Base-by-base conservation (phyloP, 441 rosid genomes). In the Adansonia grandidieri region DNA sequence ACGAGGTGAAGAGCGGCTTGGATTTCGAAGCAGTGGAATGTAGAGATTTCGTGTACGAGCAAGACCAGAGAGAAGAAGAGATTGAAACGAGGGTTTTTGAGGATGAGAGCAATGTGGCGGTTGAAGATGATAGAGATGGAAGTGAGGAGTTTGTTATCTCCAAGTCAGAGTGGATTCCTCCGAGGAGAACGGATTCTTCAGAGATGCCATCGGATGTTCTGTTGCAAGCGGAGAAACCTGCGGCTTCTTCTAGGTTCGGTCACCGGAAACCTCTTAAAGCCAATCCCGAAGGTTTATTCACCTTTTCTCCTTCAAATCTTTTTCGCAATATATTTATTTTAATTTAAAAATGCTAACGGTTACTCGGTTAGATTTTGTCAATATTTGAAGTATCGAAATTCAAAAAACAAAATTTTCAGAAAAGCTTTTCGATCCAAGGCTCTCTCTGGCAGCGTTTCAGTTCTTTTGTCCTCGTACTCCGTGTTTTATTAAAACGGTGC, bases 261-360 rank as follows among this genome's bases (percentile, higher is more conserved):
- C 87, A 89, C 68, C 89, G 91, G 82, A 91, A 85, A 80, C 85
- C 87, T 32, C 72, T 86, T 48, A 89, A 84, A 85, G 75, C 87
- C 70, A 86, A 76, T 72, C 85, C 87, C 61, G 91, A 92, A 88
- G 98, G 98, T 94, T 89, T 40, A 13, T 14, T 42, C 71, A 17
- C 9, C 63, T n/a, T 19, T 63, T 28, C 22, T 20, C 6, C 42
- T 6, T 11, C 42, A 9, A 47, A 32, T 64, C 32, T 17, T 47
- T 67, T 67, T 44, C 6, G 9, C 4, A 17, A 19, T 11, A 15
- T 9, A 40, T n/a, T 45, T 17, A 19, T 40, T 60, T 45, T 20
- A 37, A 37, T 37, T 42, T 4, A 13, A 7, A 60, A 40, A 10
- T 20, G 4, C 17, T 70, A 70, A 70, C 74, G 60, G 75, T 19